Conservation (phyloP, 805 yeast species). For the Lipomyces sp. region DNA sequence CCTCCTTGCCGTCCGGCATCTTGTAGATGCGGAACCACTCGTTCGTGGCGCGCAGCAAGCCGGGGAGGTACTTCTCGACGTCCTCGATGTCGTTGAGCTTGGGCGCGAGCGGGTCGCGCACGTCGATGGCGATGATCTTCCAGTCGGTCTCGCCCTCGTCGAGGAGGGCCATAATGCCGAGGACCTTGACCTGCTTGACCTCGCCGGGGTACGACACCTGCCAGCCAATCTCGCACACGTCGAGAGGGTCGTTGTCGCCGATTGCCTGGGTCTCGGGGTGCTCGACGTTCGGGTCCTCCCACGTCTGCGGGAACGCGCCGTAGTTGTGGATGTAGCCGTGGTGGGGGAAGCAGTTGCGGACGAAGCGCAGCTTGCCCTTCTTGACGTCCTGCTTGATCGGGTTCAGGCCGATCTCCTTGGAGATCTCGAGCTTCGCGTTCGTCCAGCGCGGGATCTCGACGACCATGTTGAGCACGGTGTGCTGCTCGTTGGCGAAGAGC, state of each 20-base stretch:
- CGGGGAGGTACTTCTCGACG: constrained; percentile 86
- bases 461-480: constrained; percentile 81
- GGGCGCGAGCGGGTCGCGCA: constrained; percentile 83
- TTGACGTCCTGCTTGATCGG: constrained; percentile 97
- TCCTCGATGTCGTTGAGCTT: constrained; percentile 88
- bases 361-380: constrained; percentile 81
- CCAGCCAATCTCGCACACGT: constrained; percentile 85
- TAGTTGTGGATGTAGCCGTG: constrained; percentile 98
- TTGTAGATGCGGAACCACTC: constrained; percentile 99
- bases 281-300: constrained; percentile 85
- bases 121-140: constrained; percentile 88
- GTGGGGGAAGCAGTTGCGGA: constrained; percentile 97
- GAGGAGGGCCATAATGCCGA: constrained; percentile 91
- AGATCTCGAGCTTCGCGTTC: constrained; percentile 84
- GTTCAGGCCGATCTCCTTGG: constrained; percentile 73
- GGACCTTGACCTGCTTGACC: constrained; percentile 81
- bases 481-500: constrained; percentile 88
- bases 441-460: constrained; percentile 99
- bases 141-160: constrained; percentile 98
- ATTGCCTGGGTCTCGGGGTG: constrained; percentile 47
- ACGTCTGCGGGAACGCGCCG: constrained; percentile 98
- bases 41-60: constrained; percentile 86
- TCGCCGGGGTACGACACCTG: constrained; percentile 58
- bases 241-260: constrained; percentile 96
- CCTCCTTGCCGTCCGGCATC: constrained; percentile 96